Evolutionary conservation across 306 rosid species (phyloP).

Genomic region (Prunus persica): DNA sequence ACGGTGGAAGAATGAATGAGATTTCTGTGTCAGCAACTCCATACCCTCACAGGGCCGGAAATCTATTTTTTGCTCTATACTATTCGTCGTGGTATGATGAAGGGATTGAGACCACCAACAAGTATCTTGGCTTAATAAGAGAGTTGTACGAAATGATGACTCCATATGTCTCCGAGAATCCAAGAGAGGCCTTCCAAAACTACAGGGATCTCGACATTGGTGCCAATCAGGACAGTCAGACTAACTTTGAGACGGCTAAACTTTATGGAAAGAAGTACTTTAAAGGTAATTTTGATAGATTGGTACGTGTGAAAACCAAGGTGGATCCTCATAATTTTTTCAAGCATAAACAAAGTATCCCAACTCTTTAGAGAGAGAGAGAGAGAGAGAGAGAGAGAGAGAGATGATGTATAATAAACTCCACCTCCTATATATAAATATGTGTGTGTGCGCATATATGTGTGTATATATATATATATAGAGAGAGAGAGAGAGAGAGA

Average conservation of each 20-base stretch:
- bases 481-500: too few relatives aligned
- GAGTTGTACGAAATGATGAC: conserved; percentile 18
- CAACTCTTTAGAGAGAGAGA: conserved; percentile 2
- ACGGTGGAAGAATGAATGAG: conserved; percentile 37
- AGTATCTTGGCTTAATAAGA: conserved; percentile 22
- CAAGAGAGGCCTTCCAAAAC: conserved; percentile 25
- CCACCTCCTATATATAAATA: too few relatives aligned
- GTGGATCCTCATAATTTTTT: conserved; percentile 32
- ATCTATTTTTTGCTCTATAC: conserved; percentile 7
- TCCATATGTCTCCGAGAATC: conserved; percentile 19
- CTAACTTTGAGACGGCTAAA: not conserved
- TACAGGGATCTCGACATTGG: conserved; percentile 32
- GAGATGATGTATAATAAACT: too few relatives aligned
- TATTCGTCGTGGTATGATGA: not conserved
- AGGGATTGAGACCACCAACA: conserved; percentile 11
- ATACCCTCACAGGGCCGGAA: conserved; percentile 48
- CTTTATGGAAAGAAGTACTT: conserved; percentile 24
- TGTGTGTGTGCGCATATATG: too few relatives aligned
- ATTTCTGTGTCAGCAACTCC: conserved; percentile 36
- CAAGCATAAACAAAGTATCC: conserved; percentile 29
- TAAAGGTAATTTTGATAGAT: conserved; percentile 21
- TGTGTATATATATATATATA: too few relatives aligned
- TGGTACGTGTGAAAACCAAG: conserved; percentile 22
- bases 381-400: not conserved
- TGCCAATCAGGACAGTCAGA: not conserved